Evolutionary conservation across 305 asterid species (phyloP), one percentile per base, ranked within the genome.

Genomic region (Plantago lanceolata): DNA sequence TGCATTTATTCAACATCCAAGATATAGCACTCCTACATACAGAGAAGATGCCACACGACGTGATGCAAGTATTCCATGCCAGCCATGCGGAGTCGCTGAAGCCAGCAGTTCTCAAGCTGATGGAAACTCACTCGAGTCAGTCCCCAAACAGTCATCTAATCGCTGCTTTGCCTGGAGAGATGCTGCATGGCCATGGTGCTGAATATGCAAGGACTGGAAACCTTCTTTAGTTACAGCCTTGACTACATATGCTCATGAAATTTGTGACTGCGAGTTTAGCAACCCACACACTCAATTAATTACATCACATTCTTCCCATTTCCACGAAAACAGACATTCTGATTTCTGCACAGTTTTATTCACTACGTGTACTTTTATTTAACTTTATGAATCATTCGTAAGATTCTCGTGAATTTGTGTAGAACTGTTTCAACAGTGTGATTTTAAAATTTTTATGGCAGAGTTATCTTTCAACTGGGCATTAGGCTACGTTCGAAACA

Each of bases 171-270:
- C 76, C 21, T 91, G 98, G 98, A 86, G 76, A 63, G 94, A 91
- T 78, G 95, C 96, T 65, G 58, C 79, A 35, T 91, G 96, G 98
- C 95, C 98, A 49, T 91, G 96, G 98, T 76, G 88, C 82, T 91
- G 28, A 21, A 52, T 20, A n/a, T n/a, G n/a, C n/a, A n/a, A n/a
- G n/a, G n/a, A n/a, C n/a, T n/a, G n/a, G n/a, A n/a, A n/a, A n/a
- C n/a, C n/a, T n/a, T n/a, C n/a, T n/a, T n/a, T 20, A 14, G 37
- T 47, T 20, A 47, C 40, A 5, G 67, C 48, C 65, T 49, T 47
- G n/a, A 45, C 31, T 44, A 20, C 12, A 11, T 51, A 35, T 49
- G 18, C 28, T 16, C 55, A 6, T 51, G 18, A 31, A 50, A 59
- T 54, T 19, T 21, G 37, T n/a, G 65, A 64, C 11, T 43, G 64